Evolutionary conservation across 371 early-diverging fungal species (phyloP).

Genomic region (Mycotypha africana): DNA sequence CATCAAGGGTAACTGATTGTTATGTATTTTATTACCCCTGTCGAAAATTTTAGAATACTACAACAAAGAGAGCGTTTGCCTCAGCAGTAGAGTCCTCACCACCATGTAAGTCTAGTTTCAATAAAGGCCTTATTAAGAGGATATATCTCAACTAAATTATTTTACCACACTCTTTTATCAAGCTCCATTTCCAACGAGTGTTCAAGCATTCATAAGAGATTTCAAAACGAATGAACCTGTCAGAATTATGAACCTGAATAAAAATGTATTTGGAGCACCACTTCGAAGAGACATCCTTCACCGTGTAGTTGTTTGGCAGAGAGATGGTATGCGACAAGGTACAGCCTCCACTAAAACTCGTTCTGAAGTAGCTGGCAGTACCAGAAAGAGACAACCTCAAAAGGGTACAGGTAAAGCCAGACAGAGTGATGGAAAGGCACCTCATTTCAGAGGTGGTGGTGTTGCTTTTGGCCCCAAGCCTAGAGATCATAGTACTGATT

Average conservation of each 20-base stretch:
- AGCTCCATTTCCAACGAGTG: constrained; percentile 21
- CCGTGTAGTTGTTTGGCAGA: constrained; percentile 82
- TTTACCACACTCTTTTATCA: not conserved
- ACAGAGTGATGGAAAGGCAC: constrained; percentile 80
- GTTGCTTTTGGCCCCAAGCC: constrained; percentile 88
- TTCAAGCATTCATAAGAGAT: constrained; percentile 81
- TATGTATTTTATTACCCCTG: too few species aligned
- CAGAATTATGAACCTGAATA: constrained; percentile 70
- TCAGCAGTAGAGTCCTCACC: constrained; percentile 18
- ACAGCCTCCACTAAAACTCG: constrained; percentile 79
- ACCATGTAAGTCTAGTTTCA: constrained; percentile 6
- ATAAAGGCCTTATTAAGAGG: not conserved
- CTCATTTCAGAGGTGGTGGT: constrained; percentile 90
- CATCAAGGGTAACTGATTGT: too few species aligned
- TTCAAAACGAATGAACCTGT: constrained; percentile 73
- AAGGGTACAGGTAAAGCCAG: constrained; percentile 93
- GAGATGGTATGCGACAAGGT: constrained; percentile 79
- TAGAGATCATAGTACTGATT: constrained; percentile 73
- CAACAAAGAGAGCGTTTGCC: constrained; percentile 23
- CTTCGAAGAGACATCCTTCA: constrained; percentile 83
- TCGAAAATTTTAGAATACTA: too few species aligned
- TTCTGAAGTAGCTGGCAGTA: constrained; percentile 81
- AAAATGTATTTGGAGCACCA: constrained; percentile 76
- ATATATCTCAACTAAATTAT: not conserved
- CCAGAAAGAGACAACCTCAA: constrained; percentile 78